These are phyloP conservation scores for Claviceps fusiformis DNA, from an alignment of 2,329 filamentous ascomycete species.

Conservation along the genomic window DNA sequence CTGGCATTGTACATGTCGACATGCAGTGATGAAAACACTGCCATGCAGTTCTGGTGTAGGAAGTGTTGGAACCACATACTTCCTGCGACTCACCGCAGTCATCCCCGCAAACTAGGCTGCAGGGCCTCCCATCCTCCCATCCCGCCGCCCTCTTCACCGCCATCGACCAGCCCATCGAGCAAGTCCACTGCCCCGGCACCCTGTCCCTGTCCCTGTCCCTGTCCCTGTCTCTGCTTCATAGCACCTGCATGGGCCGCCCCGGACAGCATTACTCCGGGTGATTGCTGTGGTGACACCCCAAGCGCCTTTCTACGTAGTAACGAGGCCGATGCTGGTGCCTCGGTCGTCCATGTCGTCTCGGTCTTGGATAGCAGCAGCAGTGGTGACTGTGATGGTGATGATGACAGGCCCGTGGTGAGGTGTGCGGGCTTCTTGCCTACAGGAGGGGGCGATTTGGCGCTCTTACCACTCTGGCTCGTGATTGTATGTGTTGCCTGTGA, in stretches of 20 bases:
- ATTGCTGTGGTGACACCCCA: conserved; percentile 1
- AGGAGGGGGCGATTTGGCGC: conserved; percentile 33
- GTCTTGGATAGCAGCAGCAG: conserved; percentile 12
- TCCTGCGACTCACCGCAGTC: neutral
- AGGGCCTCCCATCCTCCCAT: conserved; percentile 43
- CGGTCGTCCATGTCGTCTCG: conserved; percentile 4
- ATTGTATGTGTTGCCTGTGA: conserved; percentile 20
- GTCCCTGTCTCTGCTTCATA: neutral
- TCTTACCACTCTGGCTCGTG: conserved; percentile 15
- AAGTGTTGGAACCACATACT: too few species aligned
- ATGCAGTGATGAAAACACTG: too few species aligned
- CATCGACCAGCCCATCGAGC: conserved; percentile 28
- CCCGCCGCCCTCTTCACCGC: conserved; percentile 21
- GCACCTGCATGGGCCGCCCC: conserved; percentile 1
- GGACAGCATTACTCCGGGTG: neutral
- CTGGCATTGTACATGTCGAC: too few species aligned
- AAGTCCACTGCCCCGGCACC: conserved; percentile 18
- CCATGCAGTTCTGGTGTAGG: too few species aligned
- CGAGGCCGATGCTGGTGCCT: neutral
- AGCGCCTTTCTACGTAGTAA: neutral
- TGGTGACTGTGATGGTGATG: conserved; percentile 4
- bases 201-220: neutral
- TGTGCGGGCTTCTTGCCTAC: conserved; percentile 52
- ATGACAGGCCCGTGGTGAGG: conserved; percentile 20
- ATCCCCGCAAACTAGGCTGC: conserved; percentile 28